A percentile compares a stretch with the other conserved stretches of the same genome.
phyloP scores from a whole-genome alignment of 2,329 filamentous ascomycete species.

The Tricladium varicosporioides region DNA sequence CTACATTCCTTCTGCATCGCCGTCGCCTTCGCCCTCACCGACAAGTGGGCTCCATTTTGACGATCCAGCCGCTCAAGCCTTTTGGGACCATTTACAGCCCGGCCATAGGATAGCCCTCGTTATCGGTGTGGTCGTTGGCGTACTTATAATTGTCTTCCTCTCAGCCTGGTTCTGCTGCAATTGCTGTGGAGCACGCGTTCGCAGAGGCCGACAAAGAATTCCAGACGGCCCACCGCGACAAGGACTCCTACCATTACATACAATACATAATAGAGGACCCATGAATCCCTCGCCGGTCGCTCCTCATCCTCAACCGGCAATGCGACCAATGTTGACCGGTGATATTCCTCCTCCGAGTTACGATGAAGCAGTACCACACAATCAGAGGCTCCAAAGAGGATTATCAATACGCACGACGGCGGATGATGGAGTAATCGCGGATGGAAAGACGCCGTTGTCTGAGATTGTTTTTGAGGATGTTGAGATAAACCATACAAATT shows the following conservation, averaged over 20 bases:
- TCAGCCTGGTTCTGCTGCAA: conserved; percentile 24
- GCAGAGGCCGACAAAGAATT: conserved; percentile 1
- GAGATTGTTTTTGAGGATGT: conserved; percentile 32
- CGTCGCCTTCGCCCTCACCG: not conserved
- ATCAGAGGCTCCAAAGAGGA: conserved; percentile 15
- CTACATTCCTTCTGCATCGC: too few species aligned
- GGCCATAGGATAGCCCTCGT: conserved; percentile 13
- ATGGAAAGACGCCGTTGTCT: conserved; percentile 30
- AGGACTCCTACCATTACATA: conserved; percentile 9
- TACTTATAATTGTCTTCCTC: conserved; percentile 13
- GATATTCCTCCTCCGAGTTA: conserved; percentile 24
- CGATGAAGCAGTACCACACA: conserved; percentile 22
- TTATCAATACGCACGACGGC: conserved; percentile 17
- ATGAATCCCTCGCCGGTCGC: not conserved
- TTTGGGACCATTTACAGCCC: conserved; percentile 7
- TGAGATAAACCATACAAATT: conserved; percentile 18
- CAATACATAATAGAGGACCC: not conserved
- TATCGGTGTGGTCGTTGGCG: conserved; percentile 8
- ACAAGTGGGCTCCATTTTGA: not conserved
- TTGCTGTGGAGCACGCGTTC: conserved; percentile 20
- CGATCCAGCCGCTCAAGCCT: not conserved
- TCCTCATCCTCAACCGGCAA: not conserved
- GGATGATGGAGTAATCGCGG: conserved; percentile 24
- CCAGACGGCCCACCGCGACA: not conserved
- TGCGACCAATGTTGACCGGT: not conserved